phyloP scores from a whole-genome alignment of 768 basidiomycete genomes.

The Scleroderma citrinum region DNA sequence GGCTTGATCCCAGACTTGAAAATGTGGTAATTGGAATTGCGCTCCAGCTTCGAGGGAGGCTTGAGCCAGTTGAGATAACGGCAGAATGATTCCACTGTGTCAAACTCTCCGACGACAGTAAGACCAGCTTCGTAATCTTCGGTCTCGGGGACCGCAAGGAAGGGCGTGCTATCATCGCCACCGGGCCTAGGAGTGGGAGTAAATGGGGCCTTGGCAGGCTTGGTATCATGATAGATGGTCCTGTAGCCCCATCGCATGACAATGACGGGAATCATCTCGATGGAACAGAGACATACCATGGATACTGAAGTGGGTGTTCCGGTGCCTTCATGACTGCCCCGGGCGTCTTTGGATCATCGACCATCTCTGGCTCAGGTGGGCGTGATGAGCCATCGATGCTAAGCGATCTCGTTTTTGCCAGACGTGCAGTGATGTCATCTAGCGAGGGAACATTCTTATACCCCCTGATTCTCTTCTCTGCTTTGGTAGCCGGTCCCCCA shows the following conservation, averaged over 20 bases:
- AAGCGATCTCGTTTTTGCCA: conserved; percentile 65
- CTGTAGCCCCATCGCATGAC: conserved; percentile 32
- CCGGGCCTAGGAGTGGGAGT: conserved; percentile 37
- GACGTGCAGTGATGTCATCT: conserved; percentile 76
- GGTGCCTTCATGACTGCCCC: conserved; percentile 61
- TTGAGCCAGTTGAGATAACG: conserved; percentile 94
- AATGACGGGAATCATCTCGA: not conserved
- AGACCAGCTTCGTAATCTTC: conserved; percentile 81
- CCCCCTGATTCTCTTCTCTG: conserved; percentile 44
- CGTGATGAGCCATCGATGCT: conserved; percentile 53
- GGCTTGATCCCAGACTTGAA: conserved; percentile 94
- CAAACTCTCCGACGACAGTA: conserved; percentile 82
- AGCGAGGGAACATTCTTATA: conserved; percentile 87
- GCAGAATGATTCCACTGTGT: conserved; percentile 87
- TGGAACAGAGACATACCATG: conserved; percentile 51
- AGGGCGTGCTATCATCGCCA: conserved; percentile 24
- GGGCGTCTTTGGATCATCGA: conserved; percentile 80
- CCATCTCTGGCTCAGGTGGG: conserved; percentile 72
- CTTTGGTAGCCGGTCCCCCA: conserved; percentile 15
- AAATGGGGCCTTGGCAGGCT: conserved; percentile 55
- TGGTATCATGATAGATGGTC: conserved; percentile 89
- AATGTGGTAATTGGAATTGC: conserved; percentile 90
- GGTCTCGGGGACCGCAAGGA: conserved; percentile 51
- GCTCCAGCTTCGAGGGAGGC: conserved; percentile 81
- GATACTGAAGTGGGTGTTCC: conserved; percentile 80